Conservation (phyloP, 371 early-diverging fungal genomes). For the Apophysomyces sp. region DNA sequence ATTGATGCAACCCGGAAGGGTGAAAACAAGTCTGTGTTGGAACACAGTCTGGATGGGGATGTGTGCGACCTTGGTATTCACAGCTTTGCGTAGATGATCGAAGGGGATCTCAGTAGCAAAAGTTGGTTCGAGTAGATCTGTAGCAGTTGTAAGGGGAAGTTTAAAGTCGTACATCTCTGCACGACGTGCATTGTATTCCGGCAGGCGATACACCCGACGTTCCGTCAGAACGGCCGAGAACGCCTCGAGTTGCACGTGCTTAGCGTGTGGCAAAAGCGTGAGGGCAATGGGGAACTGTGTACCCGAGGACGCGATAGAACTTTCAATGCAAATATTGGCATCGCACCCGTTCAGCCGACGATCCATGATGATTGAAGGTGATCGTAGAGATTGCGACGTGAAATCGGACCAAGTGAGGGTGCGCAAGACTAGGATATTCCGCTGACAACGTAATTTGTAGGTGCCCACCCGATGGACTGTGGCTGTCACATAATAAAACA, state of each 20-base stretch:
- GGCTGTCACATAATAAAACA: constrained; percentile 28
- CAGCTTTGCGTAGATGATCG: constrained; percentile 20
- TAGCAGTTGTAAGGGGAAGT: constrained; percentile 10
- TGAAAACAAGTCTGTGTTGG: constrained; percentile 25
- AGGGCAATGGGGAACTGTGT: constrained; percentile 29
- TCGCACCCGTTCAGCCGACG: constrained; percentile 26
- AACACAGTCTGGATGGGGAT: constrained; percentile 23
- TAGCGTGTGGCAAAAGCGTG: constrained; percentile 21
- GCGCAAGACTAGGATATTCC: constrained; percentile 27
- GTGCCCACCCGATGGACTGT: constrained; percentile 27
- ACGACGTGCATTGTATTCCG: constrained; percentile 29
- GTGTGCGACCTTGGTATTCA: constrained; percentile 29
- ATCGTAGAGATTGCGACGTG: constrained; percentile 25
- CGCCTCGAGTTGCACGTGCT: constrained; percentile 27
- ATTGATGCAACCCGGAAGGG: constrained; percentile 27
- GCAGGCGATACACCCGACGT: constrained; percentile 23
- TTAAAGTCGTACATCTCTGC: constrained; percentile 26
- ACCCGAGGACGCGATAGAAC: constrained; percentile 29
- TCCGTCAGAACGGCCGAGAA: constrained; percentile 29
- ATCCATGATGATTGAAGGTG: constrained; percentile 22
- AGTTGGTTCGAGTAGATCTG: constrained; percentile 19
- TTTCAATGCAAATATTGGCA: constrained; percentile 29
- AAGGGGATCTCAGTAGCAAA: constrained; percentile 4
- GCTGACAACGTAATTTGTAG: constrained; percentile 19
- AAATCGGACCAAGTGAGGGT: constrained; percentile 29